These are phyloP conservation scores for Arabidopsis lyrata DNA, from an alignment of 441 rosid genomes.

Conservation along the genomic window DNA sequence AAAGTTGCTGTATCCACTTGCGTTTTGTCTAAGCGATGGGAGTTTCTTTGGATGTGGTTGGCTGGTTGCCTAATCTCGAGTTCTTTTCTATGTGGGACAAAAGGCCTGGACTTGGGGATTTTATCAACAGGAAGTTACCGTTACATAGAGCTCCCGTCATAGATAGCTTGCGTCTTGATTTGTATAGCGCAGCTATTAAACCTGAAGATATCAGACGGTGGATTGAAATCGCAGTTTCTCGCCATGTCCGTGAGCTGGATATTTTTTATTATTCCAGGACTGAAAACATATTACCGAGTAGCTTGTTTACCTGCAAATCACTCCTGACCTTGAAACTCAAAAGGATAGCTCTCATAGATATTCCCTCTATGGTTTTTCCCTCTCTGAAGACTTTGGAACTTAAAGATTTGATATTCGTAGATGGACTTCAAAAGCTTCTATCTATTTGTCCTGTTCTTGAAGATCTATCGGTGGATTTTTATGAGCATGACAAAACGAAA, in stretches of 20 bases:
- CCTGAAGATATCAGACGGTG: constrained; percentile 10
- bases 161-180: neutral
- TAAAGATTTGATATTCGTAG: neutral
- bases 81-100: neutral
- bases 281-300: neutral
- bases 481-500: too few species aligned
- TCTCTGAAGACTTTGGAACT: constrained; percentile 14
- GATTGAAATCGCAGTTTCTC: constrained; percentile 4
- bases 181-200: neutral
- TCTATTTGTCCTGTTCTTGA: constrained; percentile 9
- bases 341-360: neutral
- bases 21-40: neutral
- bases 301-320: neutral
- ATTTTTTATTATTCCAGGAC: neutral
- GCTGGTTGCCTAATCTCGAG: constrained; percentile 8
- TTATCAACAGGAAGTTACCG: neutral
- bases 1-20: constrained; percentile 4
- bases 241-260: neutral
- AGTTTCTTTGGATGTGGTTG: constrained; percentile 31
- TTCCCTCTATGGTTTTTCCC: constrained; percentile 10
- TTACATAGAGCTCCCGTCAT: neutral
- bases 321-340: neutral
- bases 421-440: neutral
- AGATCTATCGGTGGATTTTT: neutral
- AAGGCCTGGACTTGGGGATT: neutral